Evolutionary conservation across 148 eudicot genomes (phyloP), one percentile per base, ranked within the genome.

Genomic region (Spergularia bocconei): DNA sequence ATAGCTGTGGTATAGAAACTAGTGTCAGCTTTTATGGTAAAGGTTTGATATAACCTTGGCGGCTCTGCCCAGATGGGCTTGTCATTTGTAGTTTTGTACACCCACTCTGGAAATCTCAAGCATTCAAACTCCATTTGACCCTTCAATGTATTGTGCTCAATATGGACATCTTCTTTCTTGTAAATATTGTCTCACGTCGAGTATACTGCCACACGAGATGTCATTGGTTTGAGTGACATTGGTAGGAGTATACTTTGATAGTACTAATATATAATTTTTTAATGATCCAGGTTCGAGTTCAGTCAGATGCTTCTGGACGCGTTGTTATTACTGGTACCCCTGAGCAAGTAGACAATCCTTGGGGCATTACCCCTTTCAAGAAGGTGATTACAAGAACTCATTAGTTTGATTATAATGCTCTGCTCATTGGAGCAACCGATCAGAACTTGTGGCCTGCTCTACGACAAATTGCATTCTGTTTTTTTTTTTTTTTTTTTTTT

Each of bases 251-350:
- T 13, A 33, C 50, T 59, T 19, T 14, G 6, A 57, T 59, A 17
- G 33, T n/a, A 23, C 25, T 23, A 65, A 74, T 12, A 76, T 8
- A 23, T 48, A 13, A 38, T 73, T 38, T 25, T 14, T 69, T 75
- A 82, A 79, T 68, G 72, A 53, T 75, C 77, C 77, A 93, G 98
- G 96, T 93, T 29, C 85, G 96, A 63, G 96, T 93, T 67, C 98
- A 93, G 79, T 89, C 98, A 48, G 98, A 93, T 85, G 96, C 96
- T 77, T 93, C 89, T 73, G 98, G 98, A 55, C 93, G 98, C 41
- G 77, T 93, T 62, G 93, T 90, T 74, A 93, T 93, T 73, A 93
- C 98, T 20, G 98, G 98, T 72, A 91, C 88, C 73, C 98, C 98
- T 12, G 98, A 93, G 87, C 98, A 93, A 78, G 88, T 73, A 71